Evolutionary conservation across 495 filamentous ascomycete genomes (phyloP).

Genomic region (Neurospora sublineolata): DNA sequence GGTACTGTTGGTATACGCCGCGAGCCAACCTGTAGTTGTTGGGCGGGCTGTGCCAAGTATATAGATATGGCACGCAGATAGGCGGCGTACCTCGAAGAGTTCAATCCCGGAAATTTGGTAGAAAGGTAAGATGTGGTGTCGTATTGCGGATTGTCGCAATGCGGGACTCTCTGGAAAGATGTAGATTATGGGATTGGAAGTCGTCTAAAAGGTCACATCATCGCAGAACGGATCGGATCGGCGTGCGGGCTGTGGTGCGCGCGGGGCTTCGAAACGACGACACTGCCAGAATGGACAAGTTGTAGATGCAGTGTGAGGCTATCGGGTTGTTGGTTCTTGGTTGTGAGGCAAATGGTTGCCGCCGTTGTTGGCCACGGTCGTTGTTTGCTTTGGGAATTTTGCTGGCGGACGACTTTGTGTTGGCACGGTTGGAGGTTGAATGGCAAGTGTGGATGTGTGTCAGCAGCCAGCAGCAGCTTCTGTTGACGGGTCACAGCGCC

Average conservation of each 20-base stretch:
- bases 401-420: neutral
- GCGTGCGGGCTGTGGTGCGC: neutral
- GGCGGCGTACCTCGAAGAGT: neutral
- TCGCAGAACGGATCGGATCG: conserved; percentile 8
- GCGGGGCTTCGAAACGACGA: neutral
- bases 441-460: neutral
- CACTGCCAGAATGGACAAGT: neutral
- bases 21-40: neutral
- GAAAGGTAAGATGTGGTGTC: neutral
- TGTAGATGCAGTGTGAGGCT: neutral
- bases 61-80: neutral
- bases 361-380: neutral
- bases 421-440: neutral
- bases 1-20: neutral
- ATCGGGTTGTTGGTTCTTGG: neutral
- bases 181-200: conserved; percentile 2
- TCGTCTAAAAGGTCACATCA: conserved; percentile 22
- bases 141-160: neutral
- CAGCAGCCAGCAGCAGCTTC: neutral
- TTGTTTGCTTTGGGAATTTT: neutral
- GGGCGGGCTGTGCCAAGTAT: neutral
- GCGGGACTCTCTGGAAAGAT: neutral
- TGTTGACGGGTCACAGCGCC: neutral
- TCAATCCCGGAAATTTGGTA: neutral
- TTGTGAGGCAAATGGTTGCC: neutral